Conservation (phyloP, 2,329 filamentous ascomycete species). For the Fusarium mundagurra region DNA sequence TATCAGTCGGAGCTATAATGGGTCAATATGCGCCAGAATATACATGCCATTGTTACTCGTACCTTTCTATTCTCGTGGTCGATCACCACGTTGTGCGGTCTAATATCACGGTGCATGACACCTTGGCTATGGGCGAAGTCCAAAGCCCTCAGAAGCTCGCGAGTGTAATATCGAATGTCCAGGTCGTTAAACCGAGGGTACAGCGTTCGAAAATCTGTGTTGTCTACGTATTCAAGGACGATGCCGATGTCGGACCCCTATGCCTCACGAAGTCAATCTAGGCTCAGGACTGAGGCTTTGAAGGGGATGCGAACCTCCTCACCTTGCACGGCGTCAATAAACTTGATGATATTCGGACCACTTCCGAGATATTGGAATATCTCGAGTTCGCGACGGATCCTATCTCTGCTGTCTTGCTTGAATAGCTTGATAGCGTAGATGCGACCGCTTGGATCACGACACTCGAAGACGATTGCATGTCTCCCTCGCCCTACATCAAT, state of each 20-base stretch:
- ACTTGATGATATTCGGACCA: not conserved
- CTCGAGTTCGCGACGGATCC: slow-evolving; percentile 2
- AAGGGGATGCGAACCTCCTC: not conserved
- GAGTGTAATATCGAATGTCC: slow-evolving; percentile 12
- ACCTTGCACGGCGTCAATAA: slow-evolving; percentile 12
- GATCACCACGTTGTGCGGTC: slow-evolving; percentile 17
- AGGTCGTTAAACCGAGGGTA: not conserved
- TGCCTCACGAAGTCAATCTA: rapidly evolving
- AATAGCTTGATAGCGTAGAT: slow-evolving; percentile 20
- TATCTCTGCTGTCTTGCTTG: not conserved
- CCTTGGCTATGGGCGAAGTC: slow-evolving; percentile 5
- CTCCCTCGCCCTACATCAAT: slow-evolving; percentile 4
- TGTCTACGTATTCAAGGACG: slow-evolving; percentile 13
- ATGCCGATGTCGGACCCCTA: slow-evolving; percentile 11
- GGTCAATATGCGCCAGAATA: not conserved
- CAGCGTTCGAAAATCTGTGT: not conserved
- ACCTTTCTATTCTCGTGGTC: slow-evolving; percentile 2
- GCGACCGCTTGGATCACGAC: not conserved
- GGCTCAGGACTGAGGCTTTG: not conserved
- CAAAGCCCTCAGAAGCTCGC: slow-evolving; percentile 3
- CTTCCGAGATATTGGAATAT: not conserved
- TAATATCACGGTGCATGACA: slow-evolving; percentile 13
- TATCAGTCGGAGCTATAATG: slow-evolving; percentile 2
- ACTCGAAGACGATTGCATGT: slow-evolving; percentile 16
- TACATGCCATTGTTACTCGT: rapidly evolving